Evolutionary conservation across 495 filamentous ascomycete species (phyloP).

Genomic region (Letharia lupina): DNA sequence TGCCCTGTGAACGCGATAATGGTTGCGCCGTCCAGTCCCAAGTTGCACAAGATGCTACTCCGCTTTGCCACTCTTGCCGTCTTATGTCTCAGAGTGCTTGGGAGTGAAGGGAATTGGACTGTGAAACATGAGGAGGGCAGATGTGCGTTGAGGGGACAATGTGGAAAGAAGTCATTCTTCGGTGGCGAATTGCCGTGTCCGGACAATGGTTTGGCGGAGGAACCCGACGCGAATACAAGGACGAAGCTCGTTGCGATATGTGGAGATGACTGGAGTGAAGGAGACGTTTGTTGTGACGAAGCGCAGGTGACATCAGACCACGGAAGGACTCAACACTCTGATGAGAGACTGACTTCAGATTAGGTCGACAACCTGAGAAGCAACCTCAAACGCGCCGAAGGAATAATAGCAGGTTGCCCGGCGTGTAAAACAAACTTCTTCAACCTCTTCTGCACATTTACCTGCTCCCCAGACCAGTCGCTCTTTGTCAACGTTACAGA

Average conservation of each 20-base stretch:
- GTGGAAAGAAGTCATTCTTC: slow-evolving; percentile 82
- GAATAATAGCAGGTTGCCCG: slow-evolving; percentile 84
- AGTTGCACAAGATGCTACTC: slow-evolving; percentile 1
- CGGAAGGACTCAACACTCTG: background rate
- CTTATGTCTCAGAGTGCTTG: background rate
- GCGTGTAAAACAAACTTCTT: slow-evolving; percentile 97
- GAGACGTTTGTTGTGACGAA: slow-evolving; percentile 74
- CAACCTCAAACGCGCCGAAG: slow-evolving; percentile 78
- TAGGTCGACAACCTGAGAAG: slow-evolving; percentile 68
- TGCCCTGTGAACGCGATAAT: background rate
- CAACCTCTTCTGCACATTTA: slow-evolving; percentile 95
- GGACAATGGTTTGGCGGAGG: slow-evolving; percentile 78
- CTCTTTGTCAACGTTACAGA: slow-evolving; percentile 87
- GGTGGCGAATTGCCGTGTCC: slow-evolving; percentile 81
- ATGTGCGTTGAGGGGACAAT: slow-evolving; percentile 85
- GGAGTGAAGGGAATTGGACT: slow-evolving; percentile 30
- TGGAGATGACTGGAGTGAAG: slow-evolving; percentile 73
- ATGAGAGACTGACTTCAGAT: background rate
- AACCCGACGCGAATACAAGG: slow-evolving; percentile 59
- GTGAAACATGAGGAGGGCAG: slow-evolving; percentile 76
- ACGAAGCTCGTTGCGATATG: slow-evolving; percentile 77
- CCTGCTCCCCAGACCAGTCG: slow-evolving; percentile 93
- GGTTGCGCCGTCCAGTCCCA: background rate
- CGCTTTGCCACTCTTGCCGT: slow-evolving; percentile 6
- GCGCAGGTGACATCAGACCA: background rate